phyloP scores from a whole-genome alignment of 192 early-diverging fungal species.

The Mortierella alpina region DNA sequence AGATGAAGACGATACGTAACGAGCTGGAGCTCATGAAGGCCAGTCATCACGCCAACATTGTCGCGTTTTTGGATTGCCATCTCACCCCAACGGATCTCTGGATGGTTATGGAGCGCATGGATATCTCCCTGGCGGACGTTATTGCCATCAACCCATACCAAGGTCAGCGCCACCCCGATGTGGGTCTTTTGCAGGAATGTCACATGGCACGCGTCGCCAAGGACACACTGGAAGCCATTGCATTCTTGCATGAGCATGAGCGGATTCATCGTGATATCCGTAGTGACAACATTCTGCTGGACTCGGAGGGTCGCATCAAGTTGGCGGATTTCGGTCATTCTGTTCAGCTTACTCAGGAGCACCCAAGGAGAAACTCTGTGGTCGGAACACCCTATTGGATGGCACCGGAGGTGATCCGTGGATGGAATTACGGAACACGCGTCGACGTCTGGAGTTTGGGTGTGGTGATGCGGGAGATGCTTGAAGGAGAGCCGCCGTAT shows the following conservation, averaged over 20 bases:
- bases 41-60: slow-evolving; percentile 90
- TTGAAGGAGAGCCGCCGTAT: slow-evolving; percentile 96
- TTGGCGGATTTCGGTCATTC: slow-evolving; percentile 97
- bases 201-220: slow-evolving; percentile 93
- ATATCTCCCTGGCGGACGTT: slow-evolving; percentile 97
- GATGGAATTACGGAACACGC: slow-evolving; percentile 89
- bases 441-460: slow-evolving; percentile 97
- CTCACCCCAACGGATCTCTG: slow-evolving; percentile 87
- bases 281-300: slow-evolving; percentile 92
- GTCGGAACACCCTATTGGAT: slow-evolving; percentile 98
- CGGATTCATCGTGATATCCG: slow-evolving; percentile 96
- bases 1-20: slow-evolving; percentile 91
- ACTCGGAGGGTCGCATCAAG: slow-evolving; percentile 87
- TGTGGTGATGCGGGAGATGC: slow-evolving; percentile 95
- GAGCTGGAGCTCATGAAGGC: slow-evolving; percentile 92
- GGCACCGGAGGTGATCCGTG: slow-evolving; percentile 96
- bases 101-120: slow-evolving; percentile 99
- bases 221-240: slow-evolving; percentile 83
- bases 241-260: slow-evolving; percentile 79
- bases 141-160: slow-evolving; percentile 81
- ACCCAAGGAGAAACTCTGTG: slow-evolving; percentile 85
- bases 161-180: slow-evolving; percentile 45
- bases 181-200: slow-evolving; percentile 75
- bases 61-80: slow-evolving; percentile 92
- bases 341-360: slow-evolving; percentile 85